These are phyloP conservation scores for Nicotiana tomentosiformis DNA, from an alignment of 257 asterid genomes.

Conservation along the genomic window DNA sequence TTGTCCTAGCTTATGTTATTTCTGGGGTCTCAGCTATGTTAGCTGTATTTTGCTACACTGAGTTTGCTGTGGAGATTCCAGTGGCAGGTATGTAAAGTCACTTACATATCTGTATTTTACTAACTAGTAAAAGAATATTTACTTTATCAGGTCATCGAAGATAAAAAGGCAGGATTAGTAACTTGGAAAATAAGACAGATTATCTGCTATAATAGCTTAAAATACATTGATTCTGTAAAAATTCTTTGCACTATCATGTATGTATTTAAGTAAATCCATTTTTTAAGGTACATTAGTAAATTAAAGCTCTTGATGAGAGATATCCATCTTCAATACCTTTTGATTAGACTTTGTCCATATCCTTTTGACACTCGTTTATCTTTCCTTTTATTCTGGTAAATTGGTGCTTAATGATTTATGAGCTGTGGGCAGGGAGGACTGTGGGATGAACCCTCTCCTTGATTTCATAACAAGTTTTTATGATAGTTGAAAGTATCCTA, in stretches of 20 bases:
- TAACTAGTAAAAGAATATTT: background rate
- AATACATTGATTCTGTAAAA: too few relatives aligned
- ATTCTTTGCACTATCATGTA: too few relatives aligned
- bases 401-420: background rate
- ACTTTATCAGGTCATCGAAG: too few relatives aligned
- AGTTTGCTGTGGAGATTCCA: background rate
- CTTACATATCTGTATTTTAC: background rate
- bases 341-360: background rate
- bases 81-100: background rate
- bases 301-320: background rate
- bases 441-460: background rate
- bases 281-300: too few relatives aligned
- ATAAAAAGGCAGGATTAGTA: too few relatives aligned
- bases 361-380: background rate
- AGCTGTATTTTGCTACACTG: background rate
- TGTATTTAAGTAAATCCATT: too few relatives aligned
- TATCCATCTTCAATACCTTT: background rate
- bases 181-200: too few relatives aligned
- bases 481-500: background rate
- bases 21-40: background rate
- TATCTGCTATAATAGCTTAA: too few relatives aligned
- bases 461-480: background rate
- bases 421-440: background rate
- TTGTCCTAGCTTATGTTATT: background rate
- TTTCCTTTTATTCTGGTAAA: background rate